Conservation (phyloP, 1,139 yeast genomes). For the Candida frijolesensis region DNA sequence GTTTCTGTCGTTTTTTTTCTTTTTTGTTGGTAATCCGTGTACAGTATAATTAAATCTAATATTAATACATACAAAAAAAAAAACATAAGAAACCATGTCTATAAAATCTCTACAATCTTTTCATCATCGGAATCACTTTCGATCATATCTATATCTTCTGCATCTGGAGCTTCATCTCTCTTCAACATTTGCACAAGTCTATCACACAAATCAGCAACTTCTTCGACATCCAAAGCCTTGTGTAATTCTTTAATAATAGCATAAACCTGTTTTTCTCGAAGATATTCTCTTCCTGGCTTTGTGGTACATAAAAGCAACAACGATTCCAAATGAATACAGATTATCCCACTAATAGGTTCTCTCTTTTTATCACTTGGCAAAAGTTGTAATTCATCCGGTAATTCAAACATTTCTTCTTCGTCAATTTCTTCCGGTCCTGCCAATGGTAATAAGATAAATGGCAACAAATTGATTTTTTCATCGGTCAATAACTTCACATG, state of each 20-base stretch:
- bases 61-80: background rate
- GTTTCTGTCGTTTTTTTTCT: background rate
- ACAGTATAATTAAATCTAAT: constrained; percentile 2
- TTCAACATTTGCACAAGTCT: constrained; percentile 81
- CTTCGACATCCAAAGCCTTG: constrained; percentile 64
- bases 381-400: constrained; percentile 88
- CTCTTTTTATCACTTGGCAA: constrained; percentile 75
- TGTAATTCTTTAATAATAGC: constrained; percentile 85
- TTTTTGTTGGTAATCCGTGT: background rate
- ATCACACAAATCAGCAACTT: constrained; percentile 68
- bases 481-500: constrained; percentile 65
- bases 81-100: constrained; percentile 13
- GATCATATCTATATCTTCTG: constrained; percentile 31
- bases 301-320: constrained; percentile 78
- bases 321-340: constrained; percentile 75
- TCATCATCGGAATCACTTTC: constrained; percentile 41
- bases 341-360: constrained; percentile 68
- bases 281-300: constrained; percentile 65
- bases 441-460: constrained; percentile 80
- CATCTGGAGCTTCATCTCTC: constrained; percentile 77
- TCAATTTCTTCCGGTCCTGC: constrained; percentile 83
- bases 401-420: constrained; percentile 78
- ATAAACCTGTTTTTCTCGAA: constrained; percentile 80
- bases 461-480: constrained; percentile 70
- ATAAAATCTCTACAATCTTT: constrained; percentile 55